Conservation (phyloP, 164 flowering plant genomes). For the Vitis rupestris region DNA sequence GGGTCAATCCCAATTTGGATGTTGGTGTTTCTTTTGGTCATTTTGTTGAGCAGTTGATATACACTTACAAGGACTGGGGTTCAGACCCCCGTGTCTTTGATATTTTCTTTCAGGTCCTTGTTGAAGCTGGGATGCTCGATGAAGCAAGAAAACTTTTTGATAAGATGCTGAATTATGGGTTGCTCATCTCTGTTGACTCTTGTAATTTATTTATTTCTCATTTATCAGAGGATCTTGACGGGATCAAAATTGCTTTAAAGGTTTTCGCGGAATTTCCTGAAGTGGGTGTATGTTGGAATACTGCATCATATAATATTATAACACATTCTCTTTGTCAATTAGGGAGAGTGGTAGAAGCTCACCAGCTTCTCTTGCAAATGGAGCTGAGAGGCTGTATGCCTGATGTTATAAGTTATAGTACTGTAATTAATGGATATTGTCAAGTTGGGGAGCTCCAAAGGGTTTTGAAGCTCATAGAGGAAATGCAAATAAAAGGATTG, state of each 20-base stretch:
- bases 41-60: constrained; percentile 52
- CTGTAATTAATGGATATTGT: constrained; percentile 58
- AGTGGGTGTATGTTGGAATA: constrained; percentile 56
- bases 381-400: constrained; percentile 48
- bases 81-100: constrained; percentile 60
- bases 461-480: constrained; percentile 43
- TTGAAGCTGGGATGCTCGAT: constrained; percentile 42
- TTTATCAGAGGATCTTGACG: constrained; percentile 24
- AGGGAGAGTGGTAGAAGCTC: constrained; percentile 61
- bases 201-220: constrained; percentile 50
- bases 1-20: constrained; percentile 41
- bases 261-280: constrained; percentile 42
- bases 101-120: constrained; percentile 59
- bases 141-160: constrained; percentile 53
- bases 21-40: constrained; percentile 20
- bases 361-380: constrained; percentile 50
- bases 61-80: constrained; percentile 77
- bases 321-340: constrained; percentile 42
- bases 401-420: constrained; percentile 62
- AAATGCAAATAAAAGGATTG: constrained; percentile 51
- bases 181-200: constrained; percentile 56
- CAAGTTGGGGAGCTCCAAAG: constrained; percentile 31
- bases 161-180: constrained; percentile 60
- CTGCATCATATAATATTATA: constrained; percentile 48
- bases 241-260: constrained; percentile 23